Evolutionary conservation across 768 basidiomycete genomes (phyloP).

Genomic region (Lepiota subincarnata): DNA sequence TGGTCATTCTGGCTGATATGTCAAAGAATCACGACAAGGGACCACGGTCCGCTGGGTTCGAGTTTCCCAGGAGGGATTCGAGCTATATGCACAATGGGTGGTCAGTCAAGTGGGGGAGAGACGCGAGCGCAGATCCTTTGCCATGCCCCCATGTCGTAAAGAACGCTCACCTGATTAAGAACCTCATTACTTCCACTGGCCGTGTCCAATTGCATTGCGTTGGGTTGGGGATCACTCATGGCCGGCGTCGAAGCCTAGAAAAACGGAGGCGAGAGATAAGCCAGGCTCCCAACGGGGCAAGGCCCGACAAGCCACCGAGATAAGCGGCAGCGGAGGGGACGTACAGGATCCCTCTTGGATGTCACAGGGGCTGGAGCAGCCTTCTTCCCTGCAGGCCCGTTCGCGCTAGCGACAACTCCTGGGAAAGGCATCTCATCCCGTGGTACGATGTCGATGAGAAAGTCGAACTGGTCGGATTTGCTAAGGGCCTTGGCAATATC

Average conservation of each 20-base stretch:
- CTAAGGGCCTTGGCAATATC: constrained; percentile 92
- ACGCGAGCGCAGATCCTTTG: no score
- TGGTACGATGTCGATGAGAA: constrained; percentile 93
- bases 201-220: background rate
- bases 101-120: background rate
- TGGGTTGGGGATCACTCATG: constrained; percentile 4
- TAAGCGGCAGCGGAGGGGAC: background rate
- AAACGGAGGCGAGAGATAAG: background rate
- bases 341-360: constrained; percentile 9
- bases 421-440: constrained; percentile 62
- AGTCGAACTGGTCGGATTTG: constrained; percentile 96
- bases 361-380: constrained; percentile 2
- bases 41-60: constrained; percentile 5
- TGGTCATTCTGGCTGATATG: no score
- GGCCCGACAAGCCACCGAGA: background rate
- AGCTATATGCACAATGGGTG: background rate
- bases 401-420: constrained; percentile 13
- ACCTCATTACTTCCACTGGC: constrained; percentile 3
- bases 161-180: constrained; percentile 6
- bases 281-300: background rate
- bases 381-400: constrained; percentile 10
- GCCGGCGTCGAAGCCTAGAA: constrained; percentile 1
- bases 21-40: background rate
- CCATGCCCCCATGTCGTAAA: no score
- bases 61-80: constrained; percentile 5